A percentile compares a stretch with the other conserved stretches of the same genome.
Conservation (phyloP, 31 red algal genomes). For the Porphyra umbilicalis region DNA sequence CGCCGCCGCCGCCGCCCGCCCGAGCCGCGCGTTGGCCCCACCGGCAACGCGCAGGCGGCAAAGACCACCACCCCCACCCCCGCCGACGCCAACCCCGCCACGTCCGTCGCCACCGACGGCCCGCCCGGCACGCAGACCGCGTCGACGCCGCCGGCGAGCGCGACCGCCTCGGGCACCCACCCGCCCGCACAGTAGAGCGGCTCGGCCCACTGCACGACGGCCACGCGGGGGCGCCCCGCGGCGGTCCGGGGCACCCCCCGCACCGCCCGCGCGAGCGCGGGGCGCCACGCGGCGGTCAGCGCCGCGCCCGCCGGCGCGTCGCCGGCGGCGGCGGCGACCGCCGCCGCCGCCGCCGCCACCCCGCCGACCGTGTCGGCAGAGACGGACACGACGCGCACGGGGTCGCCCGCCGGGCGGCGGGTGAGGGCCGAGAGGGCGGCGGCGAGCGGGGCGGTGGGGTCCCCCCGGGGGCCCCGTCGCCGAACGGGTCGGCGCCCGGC, state of each 20-base stretch:
- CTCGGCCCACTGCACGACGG: constrained; percentile 68
- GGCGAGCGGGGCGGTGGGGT: constrained; percentile 6
- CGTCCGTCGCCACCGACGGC: constrained; percentile 16
- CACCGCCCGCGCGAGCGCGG: not conserved
- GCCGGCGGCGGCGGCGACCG: constrained; percentile 16
- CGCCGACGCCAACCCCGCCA: not conserved
- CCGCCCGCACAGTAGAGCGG: constrained; percentile 60
- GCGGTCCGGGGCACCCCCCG: not conserved
- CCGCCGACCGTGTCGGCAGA: constrained; percentile 7
- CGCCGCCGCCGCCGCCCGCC: constrained; percentile 1
- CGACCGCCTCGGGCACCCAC: constrained; percentile 49
- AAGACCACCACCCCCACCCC: constrained; percentile 43
- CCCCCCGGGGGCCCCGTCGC: constrained; percentile 9
- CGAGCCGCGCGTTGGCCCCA: constrained; percentile 5
- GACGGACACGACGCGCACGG: constrained; percentile 8
- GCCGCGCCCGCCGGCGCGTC: constrained; percentile 7
- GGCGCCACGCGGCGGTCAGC: not conserved
- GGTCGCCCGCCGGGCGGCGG: constrained; percentile 5
- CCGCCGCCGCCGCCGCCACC: constrained; percentile 11
- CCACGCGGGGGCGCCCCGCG: not conserved
- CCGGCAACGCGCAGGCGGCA: constrained; percentile 30
- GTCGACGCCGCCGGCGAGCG: constrained; percentile 29
- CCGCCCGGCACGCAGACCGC: constrained; percentile 19
- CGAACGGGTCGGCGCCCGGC: constrained; percentile 13
- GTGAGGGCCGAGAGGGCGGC: constrained; percentile 23